Evolutionary conservation across 2,329 filamentous ascomycete species (phyloP).

Genomic region (Monilinia aucupariae): DNA sequence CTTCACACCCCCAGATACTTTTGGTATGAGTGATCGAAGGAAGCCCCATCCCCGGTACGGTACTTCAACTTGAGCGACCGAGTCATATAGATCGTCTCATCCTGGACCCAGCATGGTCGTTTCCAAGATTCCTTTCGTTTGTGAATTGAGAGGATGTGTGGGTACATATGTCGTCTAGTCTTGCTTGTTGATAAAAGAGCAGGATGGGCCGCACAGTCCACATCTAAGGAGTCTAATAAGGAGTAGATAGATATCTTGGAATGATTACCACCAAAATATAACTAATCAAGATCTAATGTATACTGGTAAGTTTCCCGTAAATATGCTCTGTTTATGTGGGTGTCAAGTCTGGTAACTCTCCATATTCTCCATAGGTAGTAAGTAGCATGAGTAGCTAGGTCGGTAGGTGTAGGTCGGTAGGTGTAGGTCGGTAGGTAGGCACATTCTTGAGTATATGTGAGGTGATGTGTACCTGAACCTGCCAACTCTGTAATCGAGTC

Average conservation of each 20-base stretch:
- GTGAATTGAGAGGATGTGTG: constrained; percentile 15
- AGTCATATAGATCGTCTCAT: constrained; percentile 14
- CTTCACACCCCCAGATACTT: constrained; percentile 1
- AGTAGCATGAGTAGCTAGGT: too few species aligned
- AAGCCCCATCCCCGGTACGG: not conserved
- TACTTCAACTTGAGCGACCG: not conserved
- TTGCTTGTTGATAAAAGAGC: constrained; percentile 1
- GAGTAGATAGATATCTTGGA: not conserved
- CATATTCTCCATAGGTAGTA: not conserved
- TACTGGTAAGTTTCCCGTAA: not conserved
- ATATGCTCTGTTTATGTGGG: not conserved
- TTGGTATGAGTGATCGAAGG: constrained; percentile 14
- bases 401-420: too few species aligned
- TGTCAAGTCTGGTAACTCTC: not conserved
- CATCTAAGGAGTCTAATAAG: not conserved
- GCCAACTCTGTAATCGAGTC: not conserved
- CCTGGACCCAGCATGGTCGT: not conserved
- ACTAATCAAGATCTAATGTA: not conserved
- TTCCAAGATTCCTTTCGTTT: constrained; percentile 16
- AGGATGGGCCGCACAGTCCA: constrained; percentile 8
- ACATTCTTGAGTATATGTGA: not conserved
- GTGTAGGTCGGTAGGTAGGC: not conserved
- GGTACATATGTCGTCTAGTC: constrained; percentile 13
- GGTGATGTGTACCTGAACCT: not conserved
- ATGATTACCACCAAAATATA: not conserved